Evolutionary conservation across 2,329 filamentous ascomycete genomes (phyloP).

Genomic region (Mariannaea sp.): DNA sequence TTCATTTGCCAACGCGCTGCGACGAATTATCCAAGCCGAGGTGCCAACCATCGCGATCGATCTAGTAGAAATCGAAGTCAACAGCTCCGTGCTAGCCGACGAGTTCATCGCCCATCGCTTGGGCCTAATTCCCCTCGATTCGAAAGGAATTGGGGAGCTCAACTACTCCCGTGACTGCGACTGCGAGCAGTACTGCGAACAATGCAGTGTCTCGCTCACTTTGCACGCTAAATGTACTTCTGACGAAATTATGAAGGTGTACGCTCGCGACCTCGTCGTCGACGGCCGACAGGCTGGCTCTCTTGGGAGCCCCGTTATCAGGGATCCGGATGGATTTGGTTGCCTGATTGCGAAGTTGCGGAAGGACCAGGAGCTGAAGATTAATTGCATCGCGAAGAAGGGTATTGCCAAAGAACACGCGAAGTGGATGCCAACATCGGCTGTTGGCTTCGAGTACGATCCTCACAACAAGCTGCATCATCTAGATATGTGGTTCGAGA

Average conservation of each 20-base stretch:
- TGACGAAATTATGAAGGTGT: constrained; percentile 91
- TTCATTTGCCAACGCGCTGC: constrained; percentile 89
- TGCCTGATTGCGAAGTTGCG: constrained; percentile 89
- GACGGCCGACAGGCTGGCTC: constrained; percentile 72
- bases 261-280: constrained; percentile 84
- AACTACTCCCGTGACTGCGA: constrained; percentile 93
- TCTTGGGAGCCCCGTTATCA: constrained; percentile 82
- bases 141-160: constrained; percentile 80
- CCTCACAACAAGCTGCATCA: constrained; percentile 95
- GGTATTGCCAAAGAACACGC: constrained; percentile 98
- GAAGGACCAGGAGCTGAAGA: constrained; percentile 84
- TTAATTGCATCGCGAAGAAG: constrained; percentile 95
- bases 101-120: constrained; percentile 94
- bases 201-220: constrained; percentile 83
- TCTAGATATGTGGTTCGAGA: constrained; percentile 92
- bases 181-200: constrained; percentile 92
- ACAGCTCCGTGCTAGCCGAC: constrained; percentile 94
- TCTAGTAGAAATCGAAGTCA: constrained; percentile 87
- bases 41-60: constrained; percentile 95
- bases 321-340: constrained; percentile 79
- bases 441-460: constrained; percentile 97
- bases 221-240: constrained; percentile 85
- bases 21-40: constrained; percentile 89
- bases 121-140: constrained; percentile 85
- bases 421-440: constrained; percentile 93